These are phyloP conservation scores for Fusarium annulatum DNA, from an alignment of 2,329 filamentous ascomycete species.

Conservation along the genomic window DNA sequence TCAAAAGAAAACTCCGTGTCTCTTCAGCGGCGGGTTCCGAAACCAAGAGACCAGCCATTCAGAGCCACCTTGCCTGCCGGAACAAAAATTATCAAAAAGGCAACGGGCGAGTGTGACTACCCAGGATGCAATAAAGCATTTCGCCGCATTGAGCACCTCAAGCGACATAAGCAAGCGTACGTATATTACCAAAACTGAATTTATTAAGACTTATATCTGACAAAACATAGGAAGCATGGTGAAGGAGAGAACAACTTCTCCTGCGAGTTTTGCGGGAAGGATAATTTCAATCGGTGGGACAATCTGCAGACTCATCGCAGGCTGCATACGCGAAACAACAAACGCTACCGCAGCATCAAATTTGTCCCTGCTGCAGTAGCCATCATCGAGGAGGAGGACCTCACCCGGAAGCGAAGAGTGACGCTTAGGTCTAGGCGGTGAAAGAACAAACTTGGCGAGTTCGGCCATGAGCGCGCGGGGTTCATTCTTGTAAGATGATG, in stretches of 20 bases:
- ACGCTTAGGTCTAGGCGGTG: slow-evolving; percentile 47
- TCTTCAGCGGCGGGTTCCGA: slow-evolving; percentile 51
- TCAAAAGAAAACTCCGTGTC: slow-evolving; percentile 56
- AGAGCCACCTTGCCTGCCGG: slow-evolving; percentile 40
- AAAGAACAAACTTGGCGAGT: background rate
- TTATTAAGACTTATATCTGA: background rate
- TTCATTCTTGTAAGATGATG: background rate
- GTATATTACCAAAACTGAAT: slow-evolving; percentile 34
- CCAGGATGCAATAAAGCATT: slow-evolving; percentile 60
- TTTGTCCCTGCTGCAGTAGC: slow-evolving; percentile 52
- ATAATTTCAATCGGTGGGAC: slow-evolving; percentile 54
- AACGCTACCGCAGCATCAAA: slow-evolving; percentile 52
- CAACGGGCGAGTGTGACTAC: slow-evolving; percentile 58
- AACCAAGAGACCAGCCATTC: slow-evolving; percentile 35
- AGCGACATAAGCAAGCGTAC: slow-evolving; percentile 64
- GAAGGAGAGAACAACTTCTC: slow-evolving; percentile 52
- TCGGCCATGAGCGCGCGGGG: background rate
- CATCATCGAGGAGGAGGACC: slow-evolving; percentile 52
- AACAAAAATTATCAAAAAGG: slow-evolving; percentile 51
- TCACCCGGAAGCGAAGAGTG: slow-evolving; percentile 50
- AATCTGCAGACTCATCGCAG: slow-evolving; percentile 56
- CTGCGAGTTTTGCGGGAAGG: slow-evolving; percentile 56
- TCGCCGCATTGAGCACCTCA: slow-evolving; percentile 65
- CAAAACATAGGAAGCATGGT: slow-evolving; percentile 46
- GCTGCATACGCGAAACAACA: slow-evolving; percentile 52